Percentiles rank a stretch among this genome's conserved stretches.
These are phyloP conservation scores for Talaromyces pinophilus DNA, from an alignment of 2,329 filamentous ascomycete genomes.

Conservation along the genomic window DNA sequence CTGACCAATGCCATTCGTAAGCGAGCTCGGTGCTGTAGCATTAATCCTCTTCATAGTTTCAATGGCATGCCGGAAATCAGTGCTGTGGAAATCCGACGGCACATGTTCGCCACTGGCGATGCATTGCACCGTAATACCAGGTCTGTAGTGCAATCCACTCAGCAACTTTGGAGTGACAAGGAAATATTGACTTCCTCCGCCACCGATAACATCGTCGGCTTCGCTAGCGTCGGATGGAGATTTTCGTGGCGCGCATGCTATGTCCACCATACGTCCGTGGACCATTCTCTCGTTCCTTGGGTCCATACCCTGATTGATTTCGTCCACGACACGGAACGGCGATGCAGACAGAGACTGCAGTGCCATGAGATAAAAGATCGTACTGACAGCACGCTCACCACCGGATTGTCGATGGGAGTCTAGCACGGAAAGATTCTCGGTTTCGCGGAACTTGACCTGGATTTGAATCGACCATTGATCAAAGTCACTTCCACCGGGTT, in stretches of 20 bases:
- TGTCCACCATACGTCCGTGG: conserved; percentile 96
- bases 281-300: conserved; percentile 98
- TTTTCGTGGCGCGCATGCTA: conserved; percentile 64
- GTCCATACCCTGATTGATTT: conserved; percentile 99
- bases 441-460: conserved; percentile 88
- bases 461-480: conserved; percentile 93
- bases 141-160: conserved; percentile 79
- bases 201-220: conserved; percentile 32
- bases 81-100: conserved; percentile 41
- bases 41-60: conserved; percentile 37
- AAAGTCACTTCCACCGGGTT: conserved; percentile 67
- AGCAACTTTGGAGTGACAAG: conserved; percentile 96
- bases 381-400: conserved; percentile 92
- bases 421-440: conserved; percentile 79
- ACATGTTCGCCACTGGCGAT: conserved; percentile 82
- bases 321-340: conserved; percentile 96
- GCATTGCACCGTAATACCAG: conserved; percentile 88
- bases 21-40: conserved; percentile 20
- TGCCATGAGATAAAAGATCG: conserved; percentile 98
- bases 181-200: conserved; percentile 74
- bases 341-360: conserved; percentile 90
- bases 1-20: neutral
- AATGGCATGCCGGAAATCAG: conserved; percentile 43
- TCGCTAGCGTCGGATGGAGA: conserved; percentile 58
- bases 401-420: conserved; percentile 93